Percentiles rank a stretch among this genome's conserved stretches.
These are phyloP conservation scores for Tolypocladium ovalisporum DNA, from an alignment of 2,329 filamentous ascomycete species.

Conservation along the genomic window DNA sequence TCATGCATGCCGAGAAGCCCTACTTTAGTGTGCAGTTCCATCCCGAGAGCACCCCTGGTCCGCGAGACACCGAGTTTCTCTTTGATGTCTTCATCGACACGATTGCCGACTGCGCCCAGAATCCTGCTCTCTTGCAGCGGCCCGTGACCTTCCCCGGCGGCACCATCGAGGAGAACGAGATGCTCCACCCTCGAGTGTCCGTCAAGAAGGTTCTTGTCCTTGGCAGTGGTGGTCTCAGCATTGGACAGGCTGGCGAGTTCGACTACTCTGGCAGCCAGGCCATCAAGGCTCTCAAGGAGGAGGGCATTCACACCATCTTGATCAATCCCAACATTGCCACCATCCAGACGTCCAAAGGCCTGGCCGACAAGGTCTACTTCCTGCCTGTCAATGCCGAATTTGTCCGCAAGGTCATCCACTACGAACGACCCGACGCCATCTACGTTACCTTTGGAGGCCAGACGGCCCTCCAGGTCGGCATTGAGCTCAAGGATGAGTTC, in stretches of 20 bases:
- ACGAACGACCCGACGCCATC: constrained; percentile 91
- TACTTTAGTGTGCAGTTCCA: constrained; percentile 99
- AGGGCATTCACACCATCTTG: constrained; percentile 93
- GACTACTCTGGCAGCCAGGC: constrained; percentile 98
- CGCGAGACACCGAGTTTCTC: constrained; percentile 88
- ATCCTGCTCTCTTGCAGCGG: constrained; percentile 54
- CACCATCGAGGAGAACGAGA: constrained; percentile 66
- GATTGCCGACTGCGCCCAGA: constrained; percentile 60
- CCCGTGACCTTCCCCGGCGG: constrained; percentile 85
- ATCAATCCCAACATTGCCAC: constrained; percentile 99
- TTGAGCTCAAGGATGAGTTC: constrained; percentile 95
- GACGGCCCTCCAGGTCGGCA: constrained; percentile 92
- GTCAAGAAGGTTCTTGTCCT: constrained; percentile 94
- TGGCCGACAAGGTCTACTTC: constrained; percentile 99
- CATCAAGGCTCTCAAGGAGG: constrained; percentile 96
- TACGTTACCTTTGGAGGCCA: constrained; percentile 98
- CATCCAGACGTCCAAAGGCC: constrained; percentile 94
- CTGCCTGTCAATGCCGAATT: constrained; percentile 94
- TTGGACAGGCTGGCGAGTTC: constrained; percentile 96
- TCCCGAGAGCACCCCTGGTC: constrained; percentile 91
- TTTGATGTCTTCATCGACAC: constrained; percentile 95
- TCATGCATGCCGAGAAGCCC: constrained; percentile 73
- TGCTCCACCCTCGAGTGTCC: constrained; percentile 63
- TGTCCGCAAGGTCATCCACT: constrained; percentile 91
- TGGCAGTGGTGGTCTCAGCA: constrained; percentile 88